phyloP scores from a whole-genome alignment of 139 green algal species.

The Diplosphaera chodatii region DNA sequence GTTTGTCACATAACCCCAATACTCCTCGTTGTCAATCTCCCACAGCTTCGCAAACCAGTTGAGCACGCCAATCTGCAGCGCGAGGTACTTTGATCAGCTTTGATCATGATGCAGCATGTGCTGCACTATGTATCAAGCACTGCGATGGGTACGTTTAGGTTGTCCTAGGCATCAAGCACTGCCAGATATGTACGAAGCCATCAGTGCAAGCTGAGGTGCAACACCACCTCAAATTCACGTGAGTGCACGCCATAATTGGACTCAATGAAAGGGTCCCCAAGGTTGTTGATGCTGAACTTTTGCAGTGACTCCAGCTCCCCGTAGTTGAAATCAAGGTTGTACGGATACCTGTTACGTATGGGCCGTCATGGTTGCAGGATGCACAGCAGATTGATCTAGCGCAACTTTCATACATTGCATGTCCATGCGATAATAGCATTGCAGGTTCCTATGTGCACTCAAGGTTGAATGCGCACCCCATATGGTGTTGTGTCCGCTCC shows the following conservation, averaged over 20 bases:
- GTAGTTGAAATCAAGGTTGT: constrained; percentile 99
- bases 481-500: constrained; percentile 75
- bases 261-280: constrained; percentile 96
- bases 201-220: too few relatives aligned
- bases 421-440: too few relatives aligned
- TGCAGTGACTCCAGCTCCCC: constrained; percentile 75
- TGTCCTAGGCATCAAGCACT: too few relatives aligned
- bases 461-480: constrained; percentile 79
- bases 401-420: too few relatives aligned
- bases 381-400: too few relatives aligned
- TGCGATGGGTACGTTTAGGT: too few relatives aligned
- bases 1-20: constrained; percentile 99
- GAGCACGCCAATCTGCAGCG: constrained; percentile 82
- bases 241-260: constrained; percentile 96
- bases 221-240: constrained; percentile 79
- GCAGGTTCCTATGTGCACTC: too few relatives aligned
- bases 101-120: too few relatives aligned
- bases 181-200: too few relatives aligned
- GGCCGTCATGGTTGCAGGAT: constrained; percentile 17
- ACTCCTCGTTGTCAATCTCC: constrained; percentile 88
- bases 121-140: too few relatives aligned
- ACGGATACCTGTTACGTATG: constrained; percentile 93
- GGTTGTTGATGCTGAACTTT: constrained; percentile 96
- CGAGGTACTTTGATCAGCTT: too few relatives aligned
- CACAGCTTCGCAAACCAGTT: constrained; percentile 96